Evolutionary conservation across 768 basidiomycete species (phyloP), one percentile per base, ranked within the genome.

Genomic region (Kwoniella mangroviensis): DNA sequence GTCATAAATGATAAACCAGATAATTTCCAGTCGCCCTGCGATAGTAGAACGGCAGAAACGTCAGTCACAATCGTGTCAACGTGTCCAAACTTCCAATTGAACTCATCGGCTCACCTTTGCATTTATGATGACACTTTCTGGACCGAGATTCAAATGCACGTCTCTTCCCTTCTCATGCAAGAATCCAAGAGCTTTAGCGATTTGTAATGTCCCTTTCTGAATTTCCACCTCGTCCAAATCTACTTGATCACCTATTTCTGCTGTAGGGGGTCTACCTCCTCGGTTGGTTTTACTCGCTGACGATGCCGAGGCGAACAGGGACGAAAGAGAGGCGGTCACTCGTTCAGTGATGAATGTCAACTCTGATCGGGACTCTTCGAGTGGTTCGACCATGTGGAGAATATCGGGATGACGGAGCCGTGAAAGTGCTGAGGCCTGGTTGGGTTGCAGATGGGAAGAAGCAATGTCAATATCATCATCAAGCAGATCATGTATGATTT

Each of bases 181-280:
- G 83, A 99, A 99, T 4, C 88, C 88, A 19, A 86, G 63, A 0
- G 81, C 85, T 67, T 81, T 82, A 1, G 82, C 82, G 12, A 99
- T 84, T 81, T 98, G 97, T 52, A 98, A 86, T 41, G 96, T 90
- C 15, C 97, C 97, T 84, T 98, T 98, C 81, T 98, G 97, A 49
- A 98, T 94, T 92, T 99, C 97, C 52, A 98, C 91, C 85, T 99
- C 97, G 82, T 99, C 97, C 24, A 99, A 85, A 79, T 98, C 96
- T n/a, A 83, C 75, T 12, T 80, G 78, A 11, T 69, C 71, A 15
- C n/a, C 34, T 13, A 17, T 91, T 88, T 64, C 85, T 42, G 86
- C 83, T 51, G 59, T 64, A 5, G 79, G 79, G 4, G 76, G 76
- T 69, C 73, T 61, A 15, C 63, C 62, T 12, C 57, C 59, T 9